A percentile compares a stretch with the other conserved stretches of the same genome.
These are phyloP conservation scores for Aspergillus luchuensis DNA, from an alignment of 2,329 filamentous ascomycete species.

Conservation along the genomic window DNA sequence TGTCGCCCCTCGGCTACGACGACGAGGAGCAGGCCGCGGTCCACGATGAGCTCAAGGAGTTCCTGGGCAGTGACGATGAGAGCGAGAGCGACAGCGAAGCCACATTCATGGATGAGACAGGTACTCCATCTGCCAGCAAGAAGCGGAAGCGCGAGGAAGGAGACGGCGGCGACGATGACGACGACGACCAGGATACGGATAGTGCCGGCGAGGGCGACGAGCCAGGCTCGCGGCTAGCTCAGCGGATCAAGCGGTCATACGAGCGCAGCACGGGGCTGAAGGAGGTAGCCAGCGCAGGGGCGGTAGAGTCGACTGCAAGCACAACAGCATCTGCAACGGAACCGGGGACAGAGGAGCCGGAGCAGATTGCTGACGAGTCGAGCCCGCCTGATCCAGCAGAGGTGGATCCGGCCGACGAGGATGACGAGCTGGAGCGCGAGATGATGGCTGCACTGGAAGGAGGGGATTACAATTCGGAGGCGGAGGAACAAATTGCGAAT, in stretches of 20 bases:
- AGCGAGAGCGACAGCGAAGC: constrained; percentile 55
- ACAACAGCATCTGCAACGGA: constrained; percentile 24
- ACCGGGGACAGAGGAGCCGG: constrained; percentile 25
- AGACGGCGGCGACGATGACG: constrained; percentile 24
- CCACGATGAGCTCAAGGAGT: constrained; percentile 75
- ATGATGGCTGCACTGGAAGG: constrained; percentile 63
- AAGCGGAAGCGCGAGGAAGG: constrained; percentile 42
- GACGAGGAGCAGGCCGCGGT: constrained; percentile 64
- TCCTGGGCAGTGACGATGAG: constrained; percentile 58
- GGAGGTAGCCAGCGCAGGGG: constrained; percentile 36
- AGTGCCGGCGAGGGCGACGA: constrained; percentile 40
- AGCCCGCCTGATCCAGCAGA: too few species aligned
- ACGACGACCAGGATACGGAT: constrained; percentile 39
- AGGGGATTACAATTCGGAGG: constrained; percentile 36
- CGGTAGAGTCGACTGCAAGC: constrained; percentile 4
- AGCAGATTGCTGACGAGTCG: constrained; percentile 22
- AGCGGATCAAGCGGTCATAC: constrained; percentile 46
- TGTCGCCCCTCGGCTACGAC: constrained; percentile 57
- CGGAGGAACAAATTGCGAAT: constrained; percentile 37
- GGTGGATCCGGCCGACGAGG: constrained; percentile 43
- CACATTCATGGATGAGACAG: constrained; percentile 23
- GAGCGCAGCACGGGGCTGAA: constrained; percentile 43
- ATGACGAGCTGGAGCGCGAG: constrained; percentile 55
- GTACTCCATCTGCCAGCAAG: constrained; percentile 22
- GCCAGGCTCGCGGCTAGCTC: constrained; percentile 39